A percentile compares a stretch with the other conserved stretches of the same genome.
Evolutionary conservation across 768 basidiomycete genomes (phyloP).

Genomic region (Tephrocybe sp.): DNA sequence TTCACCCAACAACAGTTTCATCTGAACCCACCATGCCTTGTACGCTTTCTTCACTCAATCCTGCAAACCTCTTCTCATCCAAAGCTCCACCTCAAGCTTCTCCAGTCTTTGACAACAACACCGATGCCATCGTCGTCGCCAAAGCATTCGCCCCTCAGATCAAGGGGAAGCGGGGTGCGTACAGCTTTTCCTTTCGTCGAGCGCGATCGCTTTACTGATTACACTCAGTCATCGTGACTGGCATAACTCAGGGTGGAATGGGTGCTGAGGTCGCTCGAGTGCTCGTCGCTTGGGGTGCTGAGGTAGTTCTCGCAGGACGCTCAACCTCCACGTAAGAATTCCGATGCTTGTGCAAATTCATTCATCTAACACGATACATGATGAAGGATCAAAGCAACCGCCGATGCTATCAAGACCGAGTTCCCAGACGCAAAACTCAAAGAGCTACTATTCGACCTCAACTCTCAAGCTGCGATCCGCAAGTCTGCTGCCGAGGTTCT

Average conservation of each 20-base stretch:
- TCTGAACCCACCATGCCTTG: not conserved
- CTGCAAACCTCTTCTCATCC: not conserved
- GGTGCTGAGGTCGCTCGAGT: conserved; percentile 11
- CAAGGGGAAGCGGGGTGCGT: conserved; percentile 8
- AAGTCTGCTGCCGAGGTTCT: conserved; percentile 18
- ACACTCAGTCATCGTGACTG: conserved; percentile 5
- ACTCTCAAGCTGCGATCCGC: conserved; percentile 13
- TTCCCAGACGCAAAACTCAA: conserved; percentile 9
- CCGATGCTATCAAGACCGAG: conserved; percentile 6
- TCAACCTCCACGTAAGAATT: not conserved
- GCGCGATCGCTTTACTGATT: not conserved
- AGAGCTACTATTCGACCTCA: conserved; percentile 14
- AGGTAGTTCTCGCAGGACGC: conserved; percentile 10
- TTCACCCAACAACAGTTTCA: not conserved
- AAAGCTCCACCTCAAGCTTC: not conserved
- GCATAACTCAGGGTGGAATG: conserved; percentile 9
- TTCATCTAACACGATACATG: not conserved
- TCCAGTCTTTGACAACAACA: conserved; percentile 1
- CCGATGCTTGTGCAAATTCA: not conserved
- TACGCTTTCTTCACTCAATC: not conserved
- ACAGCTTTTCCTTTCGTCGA: not conserved
- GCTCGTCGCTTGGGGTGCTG: conserved; percentile 3
- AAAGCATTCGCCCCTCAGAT: conserved; percentile 5
- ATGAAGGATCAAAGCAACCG: conserved; percentile 7
- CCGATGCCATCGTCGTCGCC: conserved; percentile 1